Base-by-base conservation (phyloP, 2,329 filamentous ascomycete species). In the Triangularia setosa region DNA sequence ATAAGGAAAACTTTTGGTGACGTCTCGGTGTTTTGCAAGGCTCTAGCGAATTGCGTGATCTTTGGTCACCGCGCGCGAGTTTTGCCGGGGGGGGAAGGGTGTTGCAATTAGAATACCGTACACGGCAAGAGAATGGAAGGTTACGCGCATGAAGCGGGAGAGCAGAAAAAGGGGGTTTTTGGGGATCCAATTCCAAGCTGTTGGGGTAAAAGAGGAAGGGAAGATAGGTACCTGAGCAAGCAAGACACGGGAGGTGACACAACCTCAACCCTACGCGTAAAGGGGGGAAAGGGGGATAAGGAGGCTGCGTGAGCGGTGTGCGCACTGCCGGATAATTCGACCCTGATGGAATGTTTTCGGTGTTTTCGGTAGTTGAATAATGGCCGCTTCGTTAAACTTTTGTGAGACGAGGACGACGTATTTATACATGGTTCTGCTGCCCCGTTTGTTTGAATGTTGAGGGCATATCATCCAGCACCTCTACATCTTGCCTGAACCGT, bases 311-410 rank as follows among this genome's bases (percentile, higher is more conserved):
- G 52, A 24, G 52, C 12, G 11, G 3, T 33, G n/a, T 9, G 23
- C 52, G 14, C 52, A 23, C 16, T 55, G 14, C 52, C 52, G 52
- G 52, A 55, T 55, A 55, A 55, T 55, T 55, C 52, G 23, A 12
- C 16, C 21, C 52, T 28, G 52, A 55, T n/a, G 40, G 40, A 2
- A 48, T 48, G n/a, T 21, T n/a, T n/a, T 48, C 52, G 52, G 25
- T 24, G n/a, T 53, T 25, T n/a, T 55, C 52, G 52, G 52, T 55
- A 55, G 52, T 55, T 55, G 52, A 55, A 55, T 23, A 27, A 55
- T 55, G 52, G 16, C 52, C 52, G 52, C 11, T 18, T 44, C n/a
- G 21, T n/a, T 16, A 16, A 6, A 5, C 21, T 14, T 18, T 9
- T 18, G 40, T 18, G n/a, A 48, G 40, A n/a, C 27, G 27, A 18